These are phyloP conservation scores for Mycena epipterygia DNA, from an alignment of 768 basidiomycete species.

Conservation along the genomic window DNA sequence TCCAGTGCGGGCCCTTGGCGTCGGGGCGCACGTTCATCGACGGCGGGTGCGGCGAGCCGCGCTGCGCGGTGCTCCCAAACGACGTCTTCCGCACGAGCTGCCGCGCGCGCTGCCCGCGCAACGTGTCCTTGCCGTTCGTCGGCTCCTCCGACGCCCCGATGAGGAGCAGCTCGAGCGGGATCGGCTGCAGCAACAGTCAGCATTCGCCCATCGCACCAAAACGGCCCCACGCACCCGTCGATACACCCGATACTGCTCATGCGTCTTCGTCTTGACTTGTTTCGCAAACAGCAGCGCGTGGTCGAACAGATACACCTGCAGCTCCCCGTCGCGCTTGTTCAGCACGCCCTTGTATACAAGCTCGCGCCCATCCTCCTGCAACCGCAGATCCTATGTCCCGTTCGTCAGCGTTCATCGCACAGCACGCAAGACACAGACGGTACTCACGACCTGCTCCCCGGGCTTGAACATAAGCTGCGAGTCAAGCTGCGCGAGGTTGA, in stretches of 20 bases:
- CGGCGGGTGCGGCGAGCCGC: constrained; percentile 44
- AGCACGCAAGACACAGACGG: neutral
- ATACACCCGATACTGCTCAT: constrained; percentile 94
- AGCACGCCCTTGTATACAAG: constrained; percentile 92
- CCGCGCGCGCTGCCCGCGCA: constrained; percentile 51
- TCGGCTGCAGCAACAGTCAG: constrained; percentile 70
- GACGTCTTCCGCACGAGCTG: constrained; percentile 47
- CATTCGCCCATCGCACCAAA: constrained; percentile 10
- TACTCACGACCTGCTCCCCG: constrained; percentile 89
- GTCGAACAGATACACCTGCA: constrained; percentile 96
- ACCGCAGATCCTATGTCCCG: constrained; percentile 76
- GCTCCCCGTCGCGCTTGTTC: constrained; percentile 92
- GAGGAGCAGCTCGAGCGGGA: constrained; percentile 92
- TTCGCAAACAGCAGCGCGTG: constrained; percentile 97
- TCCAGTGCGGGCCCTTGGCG: constrained; percentile 88
- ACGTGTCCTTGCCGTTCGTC: constrained; percentile 45
- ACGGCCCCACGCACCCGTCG: constrained; percentile 75
- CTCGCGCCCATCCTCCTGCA: constrained; percentile 91
- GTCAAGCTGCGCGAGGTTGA: constrained; percentile 94
- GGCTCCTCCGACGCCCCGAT: constrained; percentile 84
- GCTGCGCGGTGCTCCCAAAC: constrained; percentile 31
- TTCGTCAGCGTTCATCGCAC: constrained; percentile 10
- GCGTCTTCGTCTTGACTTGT: constrained; percentile 84
- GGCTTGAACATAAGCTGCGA: constrained; percentile 91
- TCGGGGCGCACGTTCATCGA: constrained; percentile 68